Conservation (phyloP, 2,329 filamentous ascomycete genomes). For the Aspergillus sp. region DNA sequence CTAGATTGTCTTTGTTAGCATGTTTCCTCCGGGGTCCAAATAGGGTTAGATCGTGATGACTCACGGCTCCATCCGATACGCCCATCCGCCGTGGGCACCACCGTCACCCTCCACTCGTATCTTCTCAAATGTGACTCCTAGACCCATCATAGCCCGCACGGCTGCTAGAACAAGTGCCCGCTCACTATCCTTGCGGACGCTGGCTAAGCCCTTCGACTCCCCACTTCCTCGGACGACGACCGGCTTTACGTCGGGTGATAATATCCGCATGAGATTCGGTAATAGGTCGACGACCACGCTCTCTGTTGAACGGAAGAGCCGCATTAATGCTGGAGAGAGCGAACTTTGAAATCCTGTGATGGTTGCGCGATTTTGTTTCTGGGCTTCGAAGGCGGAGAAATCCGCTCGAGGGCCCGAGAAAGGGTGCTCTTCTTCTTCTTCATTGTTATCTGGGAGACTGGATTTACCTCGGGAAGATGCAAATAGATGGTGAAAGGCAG, state of each 20-base stretch:
- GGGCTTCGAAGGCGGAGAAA: constrained; percentile 70
- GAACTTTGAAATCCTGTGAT: constrained; percentile 67
- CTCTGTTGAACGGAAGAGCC: constrained; percentile 72
- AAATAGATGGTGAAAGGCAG: constrained; percentile 89
- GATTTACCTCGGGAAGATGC: constrained; percentile 57
- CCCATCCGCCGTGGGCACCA: constrained; percentile 58
- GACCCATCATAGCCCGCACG: constrained; percentile 73
- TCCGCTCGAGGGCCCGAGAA: constrained; percentile 79
- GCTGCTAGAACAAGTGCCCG: constrained; percentile 72
- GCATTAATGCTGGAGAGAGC: constrained; percentile 63
- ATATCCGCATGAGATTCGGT: constrained; percentile 74
- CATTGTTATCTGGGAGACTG: constrained; percentile 41
- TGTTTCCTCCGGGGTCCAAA: not conserved
- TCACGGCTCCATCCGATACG: constrained; percentile 93
- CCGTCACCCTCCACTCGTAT: constrained; percentile 68
- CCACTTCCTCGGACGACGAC: constrained; percentile 71
- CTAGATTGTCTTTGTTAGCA: constrained; percentile 24
- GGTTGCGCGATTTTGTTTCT: constrained; percentile 68
- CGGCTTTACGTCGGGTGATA: constrained; percentile 85
- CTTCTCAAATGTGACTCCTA: constrained; percentile 74
- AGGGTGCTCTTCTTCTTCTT: constrained; percentile 53
- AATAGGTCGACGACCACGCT: constrained; percentile 74
- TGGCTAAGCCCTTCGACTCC: constrained; percentile 62
- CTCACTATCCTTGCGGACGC: constrained; percentile 80
- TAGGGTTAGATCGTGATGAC: constrained; percentile 21